Conservation (phyloP, 306 rosid species). For the Spatholobus suberectus region DNA sequence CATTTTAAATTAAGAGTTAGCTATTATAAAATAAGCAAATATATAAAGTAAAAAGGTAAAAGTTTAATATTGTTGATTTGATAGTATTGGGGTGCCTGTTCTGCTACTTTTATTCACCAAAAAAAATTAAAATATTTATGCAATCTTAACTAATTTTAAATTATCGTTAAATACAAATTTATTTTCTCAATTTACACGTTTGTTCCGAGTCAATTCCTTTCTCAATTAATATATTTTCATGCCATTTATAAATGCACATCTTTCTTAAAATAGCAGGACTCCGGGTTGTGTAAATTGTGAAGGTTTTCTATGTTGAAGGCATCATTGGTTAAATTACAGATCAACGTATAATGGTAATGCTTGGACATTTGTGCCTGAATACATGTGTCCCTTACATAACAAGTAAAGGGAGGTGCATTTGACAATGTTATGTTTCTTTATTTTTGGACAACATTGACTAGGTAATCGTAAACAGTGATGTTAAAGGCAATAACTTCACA, state of each 20-base stretch:
- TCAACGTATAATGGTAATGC: constrained; percentile 11
- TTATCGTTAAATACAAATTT: not conserved
- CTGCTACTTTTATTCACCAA: too few relatives aligned
- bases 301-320: not conserved
- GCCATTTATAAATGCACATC: too few relatives aligned
- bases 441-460: not conserved
- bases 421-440: not conserved
- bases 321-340: constrained; percentile 34
- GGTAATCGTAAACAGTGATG: constrained; percentile 38
- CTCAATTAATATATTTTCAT: not conserved
- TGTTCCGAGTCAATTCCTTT: not conserved
- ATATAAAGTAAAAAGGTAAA: too few relatives aligned
- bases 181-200: not conserved
- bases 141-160: not conserved
- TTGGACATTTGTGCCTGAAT: constrained; percentile 31
- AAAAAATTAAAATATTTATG: too few relatives aligned
- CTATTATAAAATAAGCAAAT: not conserved
- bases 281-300: too few relatives aligned
- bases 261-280: too few relatives aligned
- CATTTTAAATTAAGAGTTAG: too few relatives aligned
- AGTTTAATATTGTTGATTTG: too few relatives aligned
- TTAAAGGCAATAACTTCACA: constrained; percentile 34
- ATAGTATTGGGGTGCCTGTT: too few relatives aligned
- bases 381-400: constrained; percentile 46
- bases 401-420: constrained; percentile 47